These are phyloP conservation scores for Zasmidium citrigriseum DNA, from an alignment of 2,329 filamentous ascomycete genomes.

Conservation along the genomic window DNA sequence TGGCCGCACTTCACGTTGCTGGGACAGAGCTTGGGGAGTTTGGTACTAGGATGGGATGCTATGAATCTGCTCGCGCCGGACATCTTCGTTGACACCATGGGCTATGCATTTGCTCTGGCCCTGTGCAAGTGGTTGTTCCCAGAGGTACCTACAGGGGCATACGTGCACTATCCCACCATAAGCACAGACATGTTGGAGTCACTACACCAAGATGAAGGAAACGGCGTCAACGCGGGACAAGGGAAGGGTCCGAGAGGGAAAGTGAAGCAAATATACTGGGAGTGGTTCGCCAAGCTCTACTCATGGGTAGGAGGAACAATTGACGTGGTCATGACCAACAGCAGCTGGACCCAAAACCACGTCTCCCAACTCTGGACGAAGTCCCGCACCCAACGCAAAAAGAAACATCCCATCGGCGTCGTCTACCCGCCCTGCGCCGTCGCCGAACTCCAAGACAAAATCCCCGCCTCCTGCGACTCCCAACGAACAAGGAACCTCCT, in stretches of 20 bases:
- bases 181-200: slow-evolving; percentile 90
- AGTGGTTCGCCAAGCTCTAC: slow-evolving; percentile 79
- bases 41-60: slow-evolving; percentile 87
- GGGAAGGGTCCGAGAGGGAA: slow-evolving; percentile 71
- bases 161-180: slow-evolving; percentile 97
- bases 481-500: slow-evolving; percentile 72
- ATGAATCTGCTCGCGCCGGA: slow-evolving; percentile 91
- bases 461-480: slow-evolving; percentile 72
- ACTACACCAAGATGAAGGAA: slow-evolving; percentile 55
- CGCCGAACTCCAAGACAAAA: slow-evolving; percentile 72
- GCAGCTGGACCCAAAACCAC: slow-evolving; percentile 86
- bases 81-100: slow-evolving; percentile 96
- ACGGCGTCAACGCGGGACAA: slow-evolving; percentile 80
- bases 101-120: slow-evolving; percentile 87
- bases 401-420: slow-evolving; percentile 63
- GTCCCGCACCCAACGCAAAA: slow-evolving; percentile 49
- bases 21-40: slow-evolving; percentile 87
- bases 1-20: slow-evolving; percentile 92
- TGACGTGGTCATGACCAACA: slow-evolving; percentile 97
- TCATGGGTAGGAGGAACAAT: slow-evolving; percentile 78
- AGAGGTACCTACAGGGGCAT: slow-evolving; percentile 79
- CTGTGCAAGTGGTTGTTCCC: slow-evolving; percentile 81
- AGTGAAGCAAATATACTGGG: slow-evolving; percentile 82
- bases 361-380: slow-evolving; percentile 76
- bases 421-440: slow-evolving; percentile 94